Evolutionary conservation across 441 rosid species (phyloP).

Genomic region (Lepidium campestre): DNA sequence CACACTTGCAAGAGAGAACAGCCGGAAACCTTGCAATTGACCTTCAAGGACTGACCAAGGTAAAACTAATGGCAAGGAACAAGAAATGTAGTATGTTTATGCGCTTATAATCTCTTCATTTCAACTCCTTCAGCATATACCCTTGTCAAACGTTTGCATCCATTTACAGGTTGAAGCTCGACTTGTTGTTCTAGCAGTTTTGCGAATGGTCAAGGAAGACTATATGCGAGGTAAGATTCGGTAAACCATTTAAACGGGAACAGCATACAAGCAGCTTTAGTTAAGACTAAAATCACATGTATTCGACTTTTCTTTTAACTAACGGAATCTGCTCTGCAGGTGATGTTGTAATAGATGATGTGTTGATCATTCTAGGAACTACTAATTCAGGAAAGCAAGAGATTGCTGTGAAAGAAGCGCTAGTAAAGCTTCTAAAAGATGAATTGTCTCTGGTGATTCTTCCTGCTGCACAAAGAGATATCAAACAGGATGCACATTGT

Average conservation of each 20-base stretch:
- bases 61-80: constrained; percentile 14
- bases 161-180: constrained; percentile 80
- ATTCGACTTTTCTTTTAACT: not conserved
- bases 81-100: not conserved
- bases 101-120: constrained; percentile 7
- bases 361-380: constrained; percentile 63
- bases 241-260: not conserved
- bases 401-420: constrained; percentile 43
- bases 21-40: constrained; percentile 60
- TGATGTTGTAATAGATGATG: constrained; percentile 58
- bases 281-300: not conserved
- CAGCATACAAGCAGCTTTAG: not conserved
- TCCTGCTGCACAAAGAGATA: constrained; percentile 28
- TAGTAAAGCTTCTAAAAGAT: constrained; percentile 50
- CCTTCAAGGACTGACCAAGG: constrained; percentile 81
- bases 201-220: constrained; percentile 87
- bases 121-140: constrained; percentile 7
- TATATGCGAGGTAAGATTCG: constrained; percentile 43
- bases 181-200: constrained; percentile 83
- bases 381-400: constrained; percentile 24
- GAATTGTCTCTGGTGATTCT: constrained; percentile 71
- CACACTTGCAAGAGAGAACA: constrained; percentile 52
- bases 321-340: constrained; percentile 43
- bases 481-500: constrained; percentile 7
- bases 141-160: constrained; percentile 16